Conservation (phyloP, 1,284 basidiomycete genomes). For the Apiotrichum porosum region DNA sequence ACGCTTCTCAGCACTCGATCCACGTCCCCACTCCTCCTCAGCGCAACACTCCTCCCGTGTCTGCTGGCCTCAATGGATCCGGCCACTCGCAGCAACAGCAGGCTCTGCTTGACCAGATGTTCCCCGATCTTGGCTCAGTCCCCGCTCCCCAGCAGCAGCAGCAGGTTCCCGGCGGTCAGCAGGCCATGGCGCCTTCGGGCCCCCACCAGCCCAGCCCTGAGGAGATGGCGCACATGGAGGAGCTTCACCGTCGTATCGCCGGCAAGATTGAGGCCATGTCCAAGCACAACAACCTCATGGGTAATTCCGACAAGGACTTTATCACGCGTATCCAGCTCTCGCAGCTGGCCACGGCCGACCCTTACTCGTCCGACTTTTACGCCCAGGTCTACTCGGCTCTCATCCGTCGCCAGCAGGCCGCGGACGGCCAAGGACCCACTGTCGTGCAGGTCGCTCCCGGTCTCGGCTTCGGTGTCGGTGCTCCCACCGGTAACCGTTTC, state of each 20-base stretch:
- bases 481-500: constrained; percentile 54
- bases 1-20: neutral
- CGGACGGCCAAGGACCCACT: constrained; percentile 55
- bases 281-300: constrained; percentile 95
- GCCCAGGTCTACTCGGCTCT: constrained; percentile 91
- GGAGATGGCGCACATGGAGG: constrained; percentile 35
- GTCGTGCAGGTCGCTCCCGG: constrained; percentile 71
- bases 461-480: constrained; percentile 74
- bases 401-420: constrained; percentile 61
- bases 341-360: constrained; percentile 92
- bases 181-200: neutral
- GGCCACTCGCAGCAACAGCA: constrained; percentile 39
- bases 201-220: constrained; percentile 28
- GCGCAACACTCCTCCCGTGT: constrained; percentile 24
- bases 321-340: constrained; percentile 99
- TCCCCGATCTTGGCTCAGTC: constrained; percentile 39
- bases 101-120: constrained; percentile 44
- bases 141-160: constrained; percentile 9
- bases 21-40: constrained; percentile 24
- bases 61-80: constrained; percentile 30
- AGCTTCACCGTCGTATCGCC: constrained; percentile 32
- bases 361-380: constrained; percentile 97
- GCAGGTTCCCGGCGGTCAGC: constrained; percentile 7
- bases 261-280: constrained; percentile 58
- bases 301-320: constrained; percentile 90